Conservation (phyloP, 345 rosid genomes). For the Linum usitatissimum region DNA sequence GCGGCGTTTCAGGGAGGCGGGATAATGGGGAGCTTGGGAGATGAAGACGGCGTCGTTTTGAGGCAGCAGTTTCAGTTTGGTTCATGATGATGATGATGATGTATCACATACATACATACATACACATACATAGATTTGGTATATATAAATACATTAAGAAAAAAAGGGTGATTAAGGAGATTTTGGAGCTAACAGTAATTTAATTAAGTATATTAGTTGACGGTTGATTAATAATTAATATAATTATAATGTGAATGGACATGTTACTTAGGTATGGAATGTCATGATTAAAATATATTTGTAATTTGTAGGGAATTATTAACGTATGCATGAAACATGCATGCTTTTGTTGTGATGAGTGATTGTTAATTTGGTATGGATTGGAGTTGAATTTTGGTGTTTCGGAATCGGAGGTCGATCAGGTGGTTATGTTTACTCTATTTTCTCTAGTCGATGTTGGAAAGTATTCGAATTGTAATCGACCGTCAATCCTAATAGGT, state of each 20-base stretch:
- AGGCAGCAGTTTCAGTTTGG: slow-evolving; percentile 44
- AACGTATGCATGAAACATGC: not conserved
- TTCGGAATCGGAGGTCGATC: too few relatives aligned
- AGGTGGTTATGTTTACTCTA: too few relatives aligned
- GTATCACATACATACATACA: not conserved
- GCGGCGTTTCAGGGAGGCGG: slow-evolving; percentile 35
- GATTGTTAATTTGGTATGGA: not conserved
- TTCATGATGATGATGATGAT: not conserved
- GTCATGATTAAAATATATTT: too few relatives aligned
- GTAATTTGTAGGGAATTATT: not conserved
- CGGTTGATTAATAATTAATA: too few relatives aligned
- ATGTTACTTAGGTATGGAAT: too few relatives aligned
- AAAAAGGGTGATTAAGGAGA: not conserved
- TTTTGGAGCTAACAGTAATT: not conserved
- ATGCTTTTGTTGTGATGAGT: not conserved
- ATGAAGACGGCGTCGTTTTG: slow-evolving; percentile 34
- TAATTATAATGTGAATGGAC: too few relatives aligned
- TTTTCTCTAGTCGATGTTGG: not conserved
- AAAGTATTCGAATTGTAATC: too few relatives aligned
- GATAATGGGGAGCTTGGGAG: slow-evolving; percentile 25
- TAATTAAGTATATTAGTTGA: too few relatives aligned
- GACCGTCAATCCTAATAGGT: not conserved
- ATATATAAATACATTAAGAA: not conserved
- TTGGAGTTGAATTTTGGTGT: too few relatives aligned
- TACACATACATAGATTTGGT: not conserved